Evolutionary conservation across 1,139 yeast genomes (phyloP), one percentile per base, ranked within the genome.

Genomic region (Kodamaea derodonti): DNA sequence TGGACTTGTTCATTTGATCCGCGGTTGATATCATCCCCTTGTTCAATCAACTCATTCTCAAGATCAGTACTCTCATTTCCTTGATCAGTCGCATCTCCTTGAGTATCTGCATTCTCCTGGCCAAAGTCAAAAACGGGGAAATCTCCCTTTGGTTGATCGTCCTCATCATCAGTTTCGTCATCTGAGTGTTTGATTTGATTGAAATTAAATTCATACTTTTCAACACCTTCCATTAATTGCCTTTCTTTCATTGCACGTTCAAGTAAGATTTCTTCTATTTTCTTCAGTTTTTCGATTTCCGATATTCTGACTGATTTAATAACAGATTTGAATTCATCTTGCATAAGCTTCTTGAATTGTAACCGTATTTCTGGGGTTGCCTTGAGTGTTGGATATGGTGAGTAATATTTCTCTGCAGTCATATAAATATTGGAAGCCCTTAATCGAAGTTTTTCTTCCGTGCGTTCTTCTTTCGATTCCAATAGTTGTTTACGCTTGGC

Each of bases 351-450:
- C n/a, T 51, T 42, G 33, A 68, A 61, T 24, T 48, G 46, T 4
- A 47, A 37, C 17, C 49, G 46, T 4, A 58, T 48, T 15, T 61
- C 65, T 2, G 46, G 38, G 0, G 66, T 59, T 17, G 53, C 51
- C 28, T 46, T 37, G 7, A 43, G 32, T 1, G 46, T 38, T 5
- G 72, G 65, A 41, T 63, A 68, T 0, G 74, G 72, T 2, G 72
- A 60, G 33, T 54, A 64, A 12, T 65, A 56, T 24, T 49, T 48
- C 42, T 75, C 80, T 4, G 78, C 75, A 24, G 72, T 63, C 49
- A 75, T 56, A 40, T 55, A 63, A 3, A 66, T 52, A 35, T 75
- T 74, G 6, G 58, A 42, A 7, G 52, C 49, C 18, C 63, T 52
- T 33, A 40, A 48, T 20, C 44, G 54, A 30, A 47, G 48, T 37